These are phyloP conservation scores for Pseudogymnoascus destructans DNA, from an alignment of 2,329 filamentous ascomycete genomes.

Conservation along the genomic window DNA sequence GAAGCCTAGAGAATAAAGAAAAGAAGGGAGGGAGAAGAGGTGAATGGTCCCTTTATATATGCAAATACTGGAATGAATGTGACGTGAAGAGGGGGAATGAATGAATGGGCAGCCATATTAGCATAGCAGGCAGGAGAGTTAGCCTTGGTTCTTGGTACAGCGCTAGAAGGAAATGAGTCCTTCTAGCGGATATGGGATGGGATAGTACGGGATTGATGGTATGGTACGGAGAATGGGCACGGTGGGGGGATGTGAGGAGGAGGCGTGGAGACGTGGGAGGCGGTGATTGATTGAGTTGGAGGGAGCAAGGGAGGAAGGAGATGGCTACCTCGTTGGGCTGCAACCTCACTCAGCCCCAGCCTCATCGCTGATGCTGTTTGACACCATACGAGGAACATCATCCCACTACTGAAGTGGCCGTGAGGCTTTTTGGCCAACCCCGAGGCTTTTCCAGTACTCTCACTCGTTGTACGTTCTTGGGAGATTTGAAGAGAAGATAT, in stretches of 20 bases:
- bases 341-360: background rate
- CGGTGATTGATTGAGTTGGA: background rate
- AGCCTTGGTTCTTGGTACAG: background rate
- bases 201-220: background rate
- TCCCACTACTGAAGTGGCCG: background rate
- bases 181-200: background rate
- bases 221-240: background rate
- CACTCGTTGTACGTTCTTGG: too few relatives aligned
- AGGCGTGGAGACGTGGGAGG: background rate
- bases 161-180: background rate
- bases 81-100: background rate
- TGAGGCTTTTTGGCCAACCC: background rate
- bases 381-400: background rate
- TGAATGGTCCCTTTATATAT: constrained; percentile 4
- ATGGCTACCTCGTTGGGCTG: background rate
- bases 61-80: background rate
- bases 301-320: background rate
- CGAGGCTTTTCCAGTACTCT: background rate
- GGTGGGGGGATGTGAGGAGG: background rate
- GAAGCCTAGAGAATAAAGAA: background rate
- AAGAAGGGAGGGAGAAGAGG: background rate
- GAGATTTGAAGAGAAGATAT: background rate
- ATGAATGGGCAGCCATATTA: background rate
- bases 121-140: too few relatives aligned
- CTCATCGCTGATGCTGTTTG: too few relatives aligned